A percentile compares a stretch with the other conserved stretches of the same genome.
These are phyloP conservation scores for Phaseolus coccineus DNA, from an alignment of 331 rosid genomes.

Conservation along the genomic window DNA sequence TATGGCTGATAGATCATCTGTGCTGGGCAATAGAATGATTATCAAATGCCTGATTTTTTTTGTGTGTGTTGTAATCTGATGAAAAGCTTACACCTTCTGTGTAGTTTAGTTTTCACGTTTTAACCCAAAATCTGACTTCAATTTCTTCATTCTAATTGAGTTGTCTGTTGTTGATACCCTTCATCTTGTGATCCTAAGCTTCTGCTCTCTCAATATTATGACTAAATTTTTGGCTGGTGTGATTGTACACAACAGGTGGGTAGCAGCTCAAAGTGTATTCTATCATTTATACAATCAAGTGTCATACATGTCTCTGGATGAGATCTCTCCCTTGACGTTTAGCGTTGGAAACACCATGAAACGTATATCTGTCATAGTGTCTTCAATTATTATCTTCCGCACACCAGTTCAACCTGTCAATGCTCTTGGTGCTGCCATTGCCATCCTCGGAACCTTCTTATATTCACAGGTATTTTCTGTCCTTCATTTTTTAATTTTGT, in stretches of 20 bases:
- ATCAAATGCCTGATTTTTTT: background rate
- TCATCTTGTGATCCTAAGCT: constrained; percentile 4
- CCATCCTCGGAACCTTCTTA: constrained; percentile 90
- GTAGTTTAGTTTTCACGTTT: background rate
- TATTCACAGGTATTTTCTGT: constrained; percentile 84
- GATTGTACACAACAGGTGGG: constrained; percentile 70
- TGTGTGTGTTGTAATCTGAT: background rate
- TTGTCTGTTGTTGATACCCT: constrained; percentile 15
- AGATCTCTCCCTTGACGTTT: constrained; percentile 97
- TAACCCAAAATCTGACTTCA: background rate
- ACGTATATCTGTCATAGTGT: constrained; percentile 92
- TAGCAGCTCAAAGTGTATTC: constrained; percentile 95
- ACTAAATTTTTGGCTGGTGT: constrained; percentile 36
- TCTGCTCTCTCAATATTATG: background rate
- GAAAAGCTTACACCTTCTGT: background rate
- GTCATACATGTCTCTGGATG: constrained; percentile 95
- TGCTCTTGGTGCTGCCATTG: constrained; percentile 96
- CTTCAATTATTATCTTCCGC: constrained; percentile 93
- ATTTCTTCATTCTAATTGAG: constrained; percentile 8
- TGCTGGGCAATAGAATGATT: background rate
- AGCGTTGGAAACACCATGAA: constrained; percentile 99
- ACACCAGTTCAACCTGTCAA: constrained; percentile 95
- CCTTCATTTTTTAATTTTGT: background rate
- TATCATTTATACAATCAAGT: constrained; percentile 97
- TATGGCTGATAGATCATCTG: background rate